Base-by-base conservation (phyloP, 2,329 filamentous ascomycete species). In the Fusarium lyarnte region DNA sequence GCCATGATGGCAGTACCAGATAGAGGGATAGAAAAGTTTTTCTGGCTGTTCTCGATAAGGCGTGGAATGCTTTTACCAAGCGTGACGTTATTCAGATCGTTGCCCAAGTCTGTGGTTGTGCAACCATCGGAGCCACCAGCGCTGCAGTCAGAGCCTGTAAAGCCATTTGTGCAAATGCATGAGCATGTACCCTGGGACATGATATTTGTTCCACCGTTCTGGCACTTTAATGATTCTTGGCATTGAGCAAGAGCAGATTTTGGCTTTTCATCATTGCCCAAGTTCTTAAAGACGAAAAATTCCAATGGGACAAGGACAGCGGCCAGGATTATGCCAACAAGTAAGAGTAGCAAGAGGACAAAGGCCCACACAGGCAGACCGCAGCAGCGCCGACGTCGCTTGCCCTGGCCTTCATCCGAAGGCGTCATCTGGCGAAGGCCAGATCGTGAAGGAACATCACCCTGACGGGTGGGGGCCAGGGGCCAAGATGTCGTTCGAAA, bases 91-190 rank as follows among this genome's bases (percentile, higher is more conserved):
- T 78, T 80, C 66, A 88, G 65, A 74, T 83, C 43, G 78, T 81
- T 14, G 81, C 81, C 78, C 16, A 85, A 65, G 33, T 84, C 82
- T 14, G 87, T 86, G 3, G 86, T 88, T 3, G 87, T 87, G 76
- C 88, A 90, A 21, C 87, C 87, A 42, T 84, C 81, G 2, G 84
- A 80, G 53, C 84, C 85, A 4, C 82, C 79, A 29, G 81, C 79
- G 9, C 84, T 85, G 77, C 88, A 90, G 66, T 87, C 84, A 27
- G 83, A 81, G 19, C 88, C 87, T 0, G 93, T 95, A 79, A 95
- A 98, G 3, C 95, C 94, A 76, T 96, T 94, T 27, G 92, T 90
- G 81, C 95, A 99, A 46, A 98, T 90, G 79, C 95, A 99, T 17
- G 91, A 92, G 82, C 95, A 98, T 25, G 87, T 84, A 7, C 89